phyloP scores from a whole-genome alignment of 2,329 filamentous ascomycete species.

The Fusarium sp. region DNA sequence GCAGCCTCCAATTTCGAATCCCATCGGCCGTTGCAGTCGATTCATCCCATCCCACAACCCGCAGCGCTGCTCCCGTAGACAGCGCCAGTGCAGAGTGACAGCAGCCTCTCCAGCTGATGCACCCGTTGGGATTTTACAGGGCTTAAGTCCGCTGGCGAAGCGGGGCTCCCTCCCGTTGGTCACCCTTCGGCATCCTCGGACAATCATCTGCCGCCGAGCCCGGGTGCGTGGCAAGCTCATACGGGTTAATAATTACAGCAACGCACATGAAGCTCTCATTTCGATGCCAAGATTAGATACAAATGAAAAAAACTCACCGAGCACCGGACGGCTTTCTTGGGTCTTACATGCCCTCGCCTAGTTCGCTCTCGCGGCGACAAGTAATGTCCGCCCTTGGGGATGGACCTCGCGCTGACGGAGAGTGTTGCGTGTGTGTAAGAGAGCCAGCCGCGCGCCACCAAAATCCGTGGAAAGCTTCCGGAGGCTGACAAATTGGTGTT shows the following conservation, averaged over 20 bases:
- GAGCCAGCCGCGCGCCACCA: slow-evolving; percentile 12
- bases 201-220: slow-evolving; percentile 36
- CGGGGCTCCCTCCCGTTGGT: slow-evolving; percentile 22
- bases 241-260: slow-evolving; percentile 9
- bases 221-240: slow-evolving; percentile 30
- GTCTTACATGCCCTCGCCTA: too few species aligned
- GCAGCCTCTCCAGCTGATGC: slow-evolving; percentile 10
- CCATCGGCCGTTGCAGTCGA: not conserved
- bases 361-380: too few species aligned
- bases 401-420: not conserved
- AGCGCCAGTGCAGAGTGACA: not conserved
- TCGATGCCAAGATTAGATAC: slow-evolving; percentile 1
- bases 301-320: too few species aligned
- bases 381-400: not conserved
- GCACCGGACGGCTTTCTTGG: not conserved
- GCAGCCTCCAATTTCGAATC: not conserved
- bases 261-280: slow-evolving; percentile 4
- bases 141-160: slow-evolving; percentile 43
- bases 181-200: slow-evolving; percentile 40
- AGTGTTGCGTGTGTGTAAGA: slow-evolving; percentile 3
- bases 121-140: slow-evolving; percentile 42
- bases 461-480: not conserved
- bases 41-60: not conserved
- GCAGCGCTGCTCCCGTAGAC: not conserved
- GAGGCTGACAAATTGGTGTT: slow-evolving; percentile 39